A percentile compares a stretch with the other conserved stretches of the same genome.
Evolutionary conservation across 2,329 filamentous ascomycete species (phyloP).

Genomic region (Taxawa tesnikishii): DNA sequence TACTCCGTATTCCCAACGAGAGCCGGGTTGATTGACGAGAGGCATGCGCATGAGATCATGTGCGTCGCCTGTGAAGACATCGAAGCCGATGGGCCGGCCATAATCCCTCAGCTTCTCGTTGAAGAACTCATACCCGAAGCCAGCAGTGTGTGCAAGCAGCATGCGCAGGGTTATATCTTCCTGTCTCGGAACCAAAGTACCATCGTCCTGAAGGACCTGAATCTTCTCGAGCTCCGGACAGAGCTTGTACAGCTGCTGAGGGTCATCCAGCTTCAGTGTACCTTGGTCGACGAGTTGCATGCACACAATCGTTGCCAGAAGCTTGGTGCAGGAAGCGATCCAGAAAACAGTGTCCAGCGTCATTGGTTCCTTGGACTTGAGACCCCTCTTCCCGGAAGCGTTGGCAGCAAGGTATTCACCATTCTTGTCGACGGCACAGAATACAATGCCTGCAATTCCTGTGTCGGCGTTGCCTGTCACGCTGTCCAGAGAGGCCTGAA

Average conservation of each 20-base stretch:
- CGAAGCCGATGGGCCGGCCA: constrained; percentile 36
- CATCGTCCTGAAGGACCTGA: constrained; percentile 28
- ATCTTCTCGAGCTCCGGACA: constrained; percentile 30
- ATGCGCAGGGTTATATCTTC: constrained; percentile 37
- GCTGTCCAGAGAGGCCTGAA: constrained; percentile 7
- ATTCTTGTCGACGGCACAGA: constrained; percentile 31
- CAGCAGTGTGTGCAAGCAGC: constrained; percentile 38
- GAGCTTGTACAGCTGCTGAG: constrained; percentile 24
- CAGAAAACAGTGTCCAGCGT: constrained; percentile 48
- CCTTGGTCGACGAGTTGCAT: constrained; percentile 37
- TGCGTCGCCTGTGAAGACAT: constrained; percentile 45
- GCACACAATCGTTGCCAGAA: constrained; percentile 30
- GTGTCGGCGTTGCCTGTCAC: constrained; percentile 10
- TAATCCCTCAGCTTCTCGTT: constrained; percentile 29
- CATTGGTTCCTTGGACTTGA: constrained; percentile 38
- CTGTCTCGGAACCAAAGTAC: constrained; percentile 28
- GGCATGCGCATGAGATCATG: constrained; percentile 39
- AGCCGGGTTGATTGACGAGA: constrained; percentile 51
- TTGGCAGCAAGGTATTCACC: constrained; percentile 28
- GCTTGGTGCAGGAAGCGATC: constrained; percentile 40
- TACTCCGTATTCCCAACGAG: constrained; percentile 45
- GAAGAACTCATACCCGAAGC: constrained; percentile 46
- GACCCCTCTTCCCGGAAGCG: constrained; percentile 27
- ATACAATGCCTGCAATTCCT: constrained; percentile 29
- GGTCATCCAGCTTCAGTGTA: constrained; percentile 28